Evolutionary conservation across 768 basidiomycete genomes (phyloP), one percentile per base, ranked within the genome.

Genomic region (Agrocybe pediades): DNA sequence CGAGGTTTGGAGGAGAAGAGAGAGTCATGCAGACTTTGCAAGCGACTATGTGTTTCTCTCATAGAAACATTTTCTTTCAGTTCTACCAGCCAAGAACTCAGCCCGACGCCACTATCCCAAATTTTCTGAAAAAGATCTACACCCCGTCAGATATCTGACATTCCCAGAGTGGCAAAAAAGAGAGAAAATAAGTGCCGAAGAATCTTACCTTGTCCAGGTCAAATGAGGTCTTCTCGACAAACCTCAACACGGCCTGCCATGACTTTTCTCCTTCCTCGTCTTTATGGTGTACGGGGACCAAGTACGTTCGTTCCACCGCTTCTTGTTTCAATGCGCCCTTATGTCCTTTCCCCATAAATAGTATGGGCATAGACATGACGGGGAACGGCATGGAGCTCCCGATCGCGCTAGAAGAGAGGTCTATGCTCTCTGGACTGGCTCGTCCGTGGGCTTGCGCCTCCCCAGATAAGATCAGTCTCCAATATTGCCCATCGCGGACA

Each of bases 41-140:
- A 43, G 6, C 9, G 39, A 9, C 41, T 9, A 41, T 55, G 40
- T 11, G 4, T 42, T 55, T 43, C 52, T 49, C 11, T 48, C 25
- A 45, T 49, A 25, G 55, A n/a, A 15, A 41, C 45, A 43, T 61
- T 61, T 53, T 65, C 57, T 36, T 62, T 64, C 49, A 72, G 65
- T 58, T 55, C 69, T 24, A 81, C 73, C 3, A 96, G 72, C 90
- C 90, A 95, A 2, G 92, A 82, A 53, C 88, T 86, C 17, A 95
- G 71, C 6, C 90, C 93, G 43, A 96, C 78, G 2, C 95, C 95
- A 40, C 93, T 95, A 66, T 96, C 94, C 95, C 95, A 97, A 49
- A 96, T 81, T 92, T 96, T 96, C 95, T 96, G 73, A 27, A 62
- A 49, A 6, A 67, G 65, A 36, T 59, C 66, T 71, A 57, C 62